Evolutionary conservation across 2,329 filamentous ascomycete genomes (phyloP).

Genomic region (Mycogone perniciosa): DNA sequence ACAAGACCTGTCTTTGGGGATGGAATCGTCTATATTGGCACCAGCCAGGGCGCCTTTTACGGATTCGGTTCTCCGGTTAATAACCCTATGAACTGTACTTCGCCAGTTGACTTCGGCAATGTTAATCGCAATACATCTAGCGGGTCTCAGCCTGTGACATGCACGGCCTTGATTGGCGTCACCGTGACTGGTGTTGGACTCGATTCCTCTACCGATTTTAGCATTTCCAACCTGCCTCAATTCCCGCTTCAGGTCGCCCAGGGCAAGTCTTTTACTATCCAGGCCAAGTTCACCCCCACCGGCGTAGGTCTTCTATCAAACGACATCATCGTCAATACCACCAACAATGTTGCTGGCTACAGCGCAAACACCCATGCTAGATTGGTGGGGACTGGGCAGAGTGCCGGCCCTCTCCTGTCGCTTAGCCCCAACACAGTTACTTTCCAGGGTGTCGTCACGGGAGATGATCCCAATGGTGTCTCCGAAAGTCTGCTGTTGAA

Average conservation of each 20-base stretch:
- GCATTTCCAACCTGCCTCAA: constrained; percentile 29
- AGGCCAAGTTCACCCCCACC: constrained; percentile 39
- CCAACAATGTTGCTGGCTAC: constrained; percentile 40
- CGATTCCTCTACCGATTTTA: constrained; percentile 28
- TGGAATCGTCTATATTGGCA: constrained; percentile 49
- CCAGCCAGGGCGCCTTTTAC: constrained; percentile 44
- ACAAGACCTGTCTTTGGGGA: constrained; percentile 52
- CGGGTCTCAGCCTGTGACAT: constrained; percentile 32
- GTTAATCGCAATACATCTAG: constrained; percentile 34
- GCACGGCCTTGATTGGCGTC: constrained; percentile 40
- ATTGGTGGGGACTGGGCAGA: constrained; percentile 44
- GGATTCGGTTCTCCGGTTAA: constrained; percentile 51
- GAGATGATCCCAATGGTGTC: constrained; percentile 30
- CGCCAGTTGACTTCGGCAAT: constrained; percentile 41
- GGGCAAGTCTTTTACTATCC: constrained; percentile 37
- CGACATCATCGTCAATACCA: constrained; percentile 42
- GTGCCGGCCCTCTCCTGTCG: constrained; percentile 37
- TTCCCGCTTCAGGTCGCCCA: constrained; percentile 25
- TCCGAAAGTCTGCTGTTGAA: constrained; percentile 40
- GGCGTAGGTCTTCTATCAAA: constrained; percentile 42
- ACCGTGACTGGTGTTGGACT: constrained; percentile 34
- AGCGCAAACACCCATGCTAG: constrained; percentile 40
- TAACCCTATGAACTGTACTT: constrained; percentile 47
- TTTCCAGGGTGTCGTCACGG: constrained; percentile 44
- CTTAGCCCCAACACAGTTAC: constrained; percentile 42